Percentiles rank a stretch among this genome's conserved stretches.
Conservation (phyloP, 345 rosid species). For the Cardamine chenopodiifolia region DNA sequence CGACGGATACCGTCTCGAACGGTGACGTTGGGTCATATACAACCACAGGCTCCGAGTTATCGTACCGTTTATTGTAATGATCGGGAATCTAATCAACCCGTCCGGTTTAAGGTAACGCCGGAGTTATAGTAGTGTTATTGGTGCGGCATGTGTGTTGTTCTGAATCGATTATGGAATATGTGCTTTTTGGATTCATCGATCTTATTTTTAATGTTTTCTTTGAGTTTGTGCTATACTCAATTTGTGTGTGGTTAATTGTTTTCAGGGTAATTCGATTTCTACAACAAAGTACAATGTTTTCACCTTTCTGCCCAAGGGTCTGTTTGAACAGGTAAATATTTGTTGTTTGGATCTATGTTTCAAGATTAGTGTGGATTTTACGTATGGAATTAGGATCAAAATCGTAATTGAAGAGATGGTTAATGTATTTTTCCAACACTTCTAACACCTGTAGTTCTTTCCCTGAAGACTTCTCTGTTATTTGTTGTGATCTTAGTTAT, state of each 20-base stretch:
- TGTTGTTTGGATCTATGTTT: slow-evolving; percentile 20
- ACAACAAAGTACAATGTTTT: slow-evolving; percentile 97
- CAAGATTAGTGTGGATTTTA: slow-evolving; percentile 1
- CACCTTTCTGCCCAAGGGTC: slow-evolving; percentile 93
- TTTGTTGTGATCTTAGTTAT: slow-evolving; percentile 29
- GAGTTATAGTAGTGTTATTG: background rate
- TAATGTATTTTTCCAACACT: background rate
- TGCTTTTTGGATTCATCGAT: slow-evolving; percentile 18
- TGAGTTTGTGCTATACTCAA: background rate
- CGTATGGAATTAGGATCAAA: background rate
- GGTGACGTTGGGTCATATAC: slow-evolving; percentile 88
- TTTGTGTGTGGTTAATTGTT: slow-evolving; percentile 26
- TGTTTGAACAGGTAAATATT: slow-evolving; percentile 90
- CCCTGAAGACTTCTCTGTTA: background rate
- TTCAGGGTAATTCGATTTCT: slow-evolving; percentile 87
- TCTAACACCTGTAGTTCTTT: background rate
- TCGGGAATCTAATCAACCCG: slow-evolving; percentile 82
- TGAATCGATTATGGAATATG: background rate
- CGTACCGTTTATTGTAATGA: slow-evolving; percentile 95
- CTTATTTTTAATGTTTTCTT: background rate
- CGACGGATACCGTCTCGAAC: slow-evolving; percentile 57
- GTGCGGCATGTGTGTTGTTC: background rate
- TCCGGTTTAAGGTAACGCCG: slow-evolving; percentile 72
- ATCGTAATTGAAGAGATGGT: background rate
- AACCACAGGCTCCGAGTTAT: slow-evolving; percentile 93